These are phyloP conservation scores for Cryoendolithus antarcticus DNA, from an alignment of 2,329 filamentous ascomycete species.

Conservation along the genomic window DNA sequence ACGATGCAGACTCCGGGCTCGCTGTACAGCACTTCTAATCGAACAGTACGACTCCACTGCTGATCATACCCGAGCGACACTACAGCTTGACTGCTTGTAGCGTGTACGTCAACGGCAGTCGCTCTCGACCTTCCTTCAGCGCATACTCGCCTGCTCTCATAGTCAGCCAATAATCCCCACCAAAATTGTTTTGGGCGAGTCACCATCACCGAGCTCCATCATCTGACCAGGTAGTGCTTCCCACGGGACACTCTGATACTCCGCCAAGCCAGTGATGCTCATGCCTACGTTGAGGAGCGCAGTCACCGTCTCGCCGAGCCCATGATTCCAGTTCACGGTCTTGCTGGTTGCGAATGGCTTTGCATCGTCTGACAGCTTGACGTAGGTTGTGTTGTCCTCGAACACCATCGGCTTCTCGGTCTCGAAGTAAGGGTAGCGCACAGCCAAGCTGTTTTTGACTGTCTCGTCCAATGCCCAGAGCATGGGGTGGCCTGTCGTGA, in stretches of 20 bases:
- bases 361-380: conserved; percentile 4
- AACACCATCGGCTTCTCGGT: conserved; percentile 4
- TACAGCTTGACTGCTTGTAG: conserved; percentile 3
- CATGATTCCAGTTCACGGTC: conserved; percentile 13
- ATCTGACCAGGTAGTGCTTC: conserved; percentile 11
- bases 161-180: neutral
- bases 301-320: conserved; percentile 11
- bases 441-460: conserved; percentile 1
- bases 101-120: conserved; percentile 8
- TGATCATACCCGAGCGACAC: no score
- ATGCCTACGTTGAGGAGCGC: conserved; percentile 10
- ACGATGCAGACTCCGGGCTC: no score
- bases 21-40: no score
- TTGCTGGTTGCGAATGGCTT: conserved; percentile 6
- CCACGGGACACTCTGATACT: conserved; percentile 12
- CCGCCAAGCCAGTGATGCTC: conserved; percentile 9
- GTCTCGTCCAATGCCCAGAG: conserved; percentile 9
- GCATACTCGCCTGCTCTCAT: conserved; percentile 4
- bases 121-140: conserved; percentile 4
- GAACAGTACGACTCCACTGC: no score
- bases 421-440: conserved; percentile 12
- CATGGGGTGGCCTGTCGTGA: conserved; percentile 7
- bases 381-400: conserved; percentile 7
- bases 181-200: no score
- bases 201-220: conserved; percentile 7